These are phyloP conservation scores for Evansstolkia leycettana DNA, from an alignment of 495 filamentous ascomycete species.

Conservation along the genomic window DNA sequence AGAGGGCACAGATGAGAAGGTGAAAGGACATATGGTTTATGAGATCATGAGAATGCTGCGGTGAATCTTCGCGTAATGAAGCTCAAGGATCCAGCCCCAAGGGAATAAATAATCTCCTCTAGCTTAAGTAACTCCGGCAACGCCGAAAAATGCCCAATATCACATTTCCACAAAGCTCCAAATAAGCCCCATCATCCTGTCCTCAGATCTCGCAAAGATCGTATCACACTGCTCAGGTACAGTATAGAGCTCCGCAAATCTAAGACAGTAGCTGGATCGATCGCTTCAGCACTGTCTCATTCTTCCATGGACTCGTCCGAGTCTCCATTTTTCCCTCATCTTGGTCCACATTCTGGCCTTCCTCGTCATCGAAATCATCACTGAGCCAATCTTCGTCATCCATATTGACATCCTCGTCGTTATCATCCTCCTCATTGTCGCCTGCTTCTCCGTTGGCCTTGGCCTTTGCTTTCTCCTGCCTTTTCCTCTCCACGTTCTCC, in stretches of 20 bases:
- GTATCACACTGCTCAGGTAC: too few species aligned
- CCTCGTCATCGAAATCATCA: slow-evolving; percentile 48
- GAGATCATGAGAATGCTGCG: slow-evolving; percentile 5
- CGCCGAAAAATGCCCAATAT: too few species aligned
- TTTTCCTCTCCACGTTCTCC: slow-evolving; percentile 81
- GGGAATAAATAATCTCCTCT: too few species aligned
- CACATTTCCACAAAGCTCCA: too few species aligned
- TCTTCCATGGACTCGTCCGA: slow-evolving; percentile 31
- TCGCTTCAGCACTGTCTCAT: slow-evolving; percentile 10
- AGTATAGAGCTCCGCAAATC: too few species aligned
- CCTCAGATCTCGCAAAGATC: too few species aligned
- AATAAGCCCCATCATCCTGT: too few species aligned
- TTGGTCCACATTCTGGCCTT: slow-evolving; percentile 33
- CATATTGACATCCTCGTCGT: slow-evolving; percentile 43
- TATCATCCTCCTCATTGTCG: slow-evolving; percentile 43
- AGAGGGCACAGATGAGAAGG: background rate
- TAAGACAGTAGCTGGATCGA: too few species aligned
- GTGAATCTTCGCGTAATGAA: too few species aligned
- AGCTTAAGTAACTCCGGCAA: too few species aligned
- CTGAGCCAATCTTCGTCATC: slow-evolving; percentile 49
- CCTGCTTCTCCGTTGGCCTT: slow-evolving; percentile 29
- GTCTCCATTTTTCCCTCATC: slow-evolving; percentile 33
- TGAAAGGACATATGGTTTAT: background rate
- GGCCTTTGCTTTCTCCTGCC: slow-evolving; percentile 42
- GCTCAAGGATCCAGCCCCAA: too few species aligned